Evolutionary conservation across 305 asterid species (phyloP), one percentile per base, ranked within the genome.

Genomic region (Fraxinus greggii): DNA sequence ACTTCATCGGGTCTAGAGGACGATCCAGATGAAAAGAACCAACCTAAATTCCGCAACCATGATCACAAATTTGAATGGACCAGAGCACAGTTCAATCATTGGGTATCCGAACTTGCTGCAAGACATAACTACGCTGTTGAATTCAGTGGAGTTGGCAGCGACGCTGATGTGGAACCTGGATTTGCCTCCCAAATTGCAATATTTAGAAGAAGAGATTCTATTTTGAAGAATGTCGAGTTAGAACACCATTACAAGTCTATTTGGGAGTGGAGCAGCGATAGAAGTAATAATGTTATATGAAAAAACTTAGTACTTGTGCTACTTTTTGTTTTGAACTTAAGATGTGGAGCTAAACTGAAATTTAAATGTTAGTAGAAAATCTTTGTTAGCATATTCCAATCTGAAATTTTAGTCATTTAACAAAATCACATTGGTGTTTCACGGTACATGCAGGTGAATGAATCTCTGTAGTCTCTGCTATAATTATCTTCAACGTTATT

Each of bases 61-160:
- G 99, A 96, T 51, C 99, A 96, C 91, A 96, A 94, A 86, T 96
- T 96, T 32, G 98, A 94, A 83, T 96, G 99, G 99, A 94, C 98
- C 0, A 86, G 99, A 81, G 90, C 89, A 70, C 97, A 96, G 85
- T 96, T 96, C 65, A 63, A 86, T 81, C 87, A 76, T 1, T 96
- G 99, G 99, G 98, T 98, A 0, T 86, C 91, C 19, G 93, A 83
- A n/a, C 89, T 96, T 54, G 95, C 98, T 6, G 56, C 51, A 7
- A 86, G 86, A 85, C 94, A 91, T 75, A 87, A 88, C 81, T 94
- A 93, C 80, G 70, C 76, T 38, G 97, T 96, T 7, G 94, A 90
- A 63, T 94, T 93, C 84, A 88, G 97, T 36, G 98, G 99, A 4
- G 99, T 96, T 23, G 98, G 99, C 0, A 97, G 99, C 32, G 82